Evolutionary conservation across 1,139 yeast genomes (phyloP), one percentile per base, ranked within the genome.

Genomic region (Dujonia santamariae): DNA sequence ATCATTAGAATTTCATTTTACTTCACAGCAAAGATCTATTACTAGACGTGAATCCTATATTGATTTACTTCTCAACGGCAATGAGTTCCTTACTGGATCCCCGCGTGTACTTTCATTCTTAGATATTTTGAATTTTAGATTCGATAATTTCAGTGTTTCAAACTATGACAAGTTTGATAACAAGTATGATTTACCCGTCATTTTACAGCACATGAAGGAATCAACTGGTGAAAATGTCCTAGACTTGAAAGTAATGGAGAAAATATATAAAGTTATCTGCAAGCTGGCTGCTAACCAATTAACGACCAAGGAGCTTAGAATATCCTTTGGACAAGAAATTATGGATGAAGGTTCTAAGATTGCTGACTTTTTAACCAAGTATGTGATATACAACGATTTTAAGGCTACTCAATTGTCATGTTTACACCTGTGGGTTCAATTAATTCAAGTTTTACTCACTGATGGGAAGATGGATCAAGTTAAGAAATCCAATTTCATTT

Each of bases 401-500:
- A 69, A 72, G 37, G 55, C 65, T 1, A 63, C 69, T 4, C 94
- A 85, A 43, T 61, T 82, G 31, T 63, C 72, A 7, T 78, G 82
- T 38, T 60, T 90, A 19, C 85, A 80, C 47, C 76, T 95, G 0
- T 90, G 97, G 97, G 80, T 83, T 22, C 84, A 82, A 46, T 59
- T 88, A 35, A 79, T 86, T 24, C 85, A 86, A 42, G 78, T 87
- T 3, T 59, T 87, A 32, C 78, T 85, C 6, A 68, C 78, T 14
- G 92, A 84, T 49, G 60, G 54, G n/a, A 62, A 62, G 17, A 42
- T 58, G 18, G 37, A 44, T 14, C 46, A 58, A 7, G 49, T 51
- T 20, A 44, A 39, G 18, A 67, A 80, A 35, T 66, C 76, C 0
- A 75, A 78, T 32, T 83, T 90, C 46, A 78, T 87, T 36, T 59